Conservation (phyloP, 1,284 basidiomycete species). For the Cystobasidium pallidum region DNA sequence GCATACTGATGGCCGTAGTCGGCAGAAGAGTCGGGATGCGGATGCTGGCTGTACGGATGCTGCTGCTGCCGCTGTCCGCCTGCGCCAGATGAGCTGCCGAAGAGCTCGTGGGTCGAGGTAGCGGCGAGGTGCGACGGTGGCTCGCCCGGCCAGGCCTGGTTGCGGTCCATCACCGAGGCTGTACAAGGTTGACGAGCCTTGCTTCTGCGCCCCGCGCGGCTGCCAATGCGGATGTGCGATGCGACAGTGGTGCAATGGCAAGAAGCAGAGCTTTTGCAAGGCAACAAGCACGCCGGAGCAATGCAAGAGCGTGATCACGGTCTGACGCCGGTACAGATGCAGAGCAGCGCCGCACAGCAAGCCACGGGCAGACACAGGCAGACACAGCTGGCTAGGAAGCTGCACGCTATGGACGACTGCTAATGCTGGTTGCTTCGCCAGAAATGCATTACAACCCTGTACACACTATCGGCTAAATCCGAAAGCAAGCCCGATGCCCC, state of each 20-base stretch:
- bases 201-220: not conserved
- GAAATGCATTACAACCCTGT: too few species aligned
- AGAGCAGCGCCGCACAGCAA: too few species aligned
- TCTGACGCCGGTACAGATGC: too few species aligned
- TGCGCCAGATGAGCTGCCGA: conserved; percentile 10
- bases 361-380: too few species aligned
- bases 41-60: conserved; percentile 1
- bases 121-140: conserved; percentile 25
- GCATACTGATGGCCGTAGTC: conserved; percentile 2
- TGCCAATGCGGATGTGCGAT: not conserved
- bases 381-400: too few species aligned
- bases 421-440: too few species aligned
- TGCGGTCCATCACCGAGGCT: conserved; percentile 25
- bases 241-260: not conserved
- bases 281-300: not conserved
- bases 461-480: too few species aligned
- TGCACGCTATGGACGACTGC: too few species aligned
- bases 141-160: conserved; percentile 41
- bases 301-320: not conserved
- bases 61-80: not conserved
- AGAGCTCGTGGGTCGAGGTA: conserved; percentile 40
- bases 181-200: not conserved
- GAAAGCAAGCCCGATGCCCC: too few species aligned
- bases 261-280: conserved; percentile 9
- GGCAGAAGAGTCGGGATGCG: not conserved